Base-by-base conservation (phyloP, 108 stramenopile genomes). In the Cylindrotheca closterium region DNA sequence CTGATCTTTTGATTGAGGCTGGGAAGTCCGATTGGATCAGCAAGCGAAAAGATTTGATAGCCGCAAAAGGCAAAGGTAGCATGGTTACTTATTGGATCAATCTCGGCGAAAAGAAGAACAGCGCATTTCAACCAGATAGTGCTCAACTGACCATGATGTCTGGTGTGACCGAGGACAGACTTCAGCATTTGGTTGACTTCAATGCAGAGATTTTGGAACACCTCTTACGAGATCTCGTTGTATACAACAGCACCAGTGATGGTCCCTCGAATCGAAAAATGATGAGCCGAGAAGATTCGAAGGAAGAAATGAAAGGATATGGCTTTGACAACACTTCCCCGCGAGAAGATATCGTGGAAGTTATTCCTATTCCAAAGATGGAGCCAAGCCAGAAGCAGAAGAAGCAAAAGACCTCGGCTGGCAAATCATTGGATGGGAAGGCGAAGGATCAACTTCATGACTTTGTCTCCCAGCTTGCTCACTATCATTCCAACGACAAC, bases 401-500 rank as follows among this genome's bases (percentile, higher is more conserved):
- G 26, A 52, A 15, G 1, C 24, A 26, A 15, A 25, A 52, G 23
- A 17, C 32, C 17, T 25, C 51, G 15, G 18, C 23, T 25, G 51
- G 26, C 26, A 25, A 26, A 15, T 21, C 26, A 27, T 42, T 66
- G 26, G 19, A 29, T 2, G 19, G 23, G 2, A 32, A 18, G 3
- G 65, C 47, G 7, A 12, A 56, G 12, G 23, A 27, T 26, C 77
- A 87, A 46, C 66, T 87, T 3, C 68, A 67, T 19, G 59, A 63
- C 25, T 87, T 69, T 52, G 70, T 87, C 47, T 68, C 67, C 50
- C 59, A 50, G 26, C 79, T 87, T 24, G 82, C 81, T 8, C 47
- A 56, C 50, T 56, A 74, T 51, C 83, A 87, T 48, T 29, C 27
- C 47, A 52, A 59, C 23, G 60, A 79, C 51, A 75, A 81, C 58